Conservation (phyloP, 2,329 filamentous ascomycete species). For the Aspergillus ustus region DNA sequence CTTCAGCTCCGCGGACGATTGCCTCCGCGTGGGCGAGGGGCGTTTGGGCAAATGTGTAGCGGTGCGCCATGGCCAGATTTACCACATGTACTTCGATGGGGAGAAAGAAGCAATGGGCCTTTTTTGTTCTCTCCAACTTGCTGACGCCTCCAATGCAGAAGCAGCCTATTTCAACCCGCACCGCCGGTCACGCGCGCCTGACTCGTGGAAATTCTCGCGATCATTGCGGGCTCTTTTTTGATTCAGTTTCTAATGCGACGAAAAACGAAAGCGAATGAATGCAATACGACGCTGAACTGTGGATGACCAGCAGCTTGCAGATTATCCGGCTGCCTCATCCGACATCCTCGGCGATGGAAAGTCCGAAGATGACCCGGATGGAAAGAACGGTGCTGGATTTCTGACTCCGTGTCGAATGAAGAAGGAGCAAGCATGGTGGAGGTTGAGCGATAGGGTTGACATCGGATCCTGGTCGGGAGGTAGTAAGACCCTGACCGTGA, state of each 20-base stretch:
- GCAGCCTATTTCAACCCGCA: neutral
- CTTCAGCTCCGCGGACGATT: conserved; percentile 42
- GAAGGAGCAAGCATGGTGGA: neutral
- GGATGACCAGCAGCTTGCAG: neutral
- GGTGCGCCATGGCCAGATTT: neutral
- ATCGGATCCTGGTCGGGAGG: neutral
- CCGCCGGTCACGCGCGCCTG: neutral
- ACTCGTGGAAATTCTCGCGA: neutral
- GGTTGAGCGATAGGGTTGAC: neutral
- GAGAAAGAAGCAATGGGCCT: neutral
- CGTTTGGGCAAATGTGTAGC: neutral
- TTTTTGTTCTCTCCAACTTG: neutral
- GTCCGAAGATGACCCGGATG: neutral
- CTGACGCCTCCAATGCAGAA: neutral
- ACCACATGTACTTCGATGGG: neutral
- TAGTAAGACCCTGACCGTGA: neutral
- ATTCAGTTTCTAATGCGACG: neutral
- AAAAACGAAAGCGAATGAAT: neutral
- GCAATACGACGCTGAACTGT: neutral
- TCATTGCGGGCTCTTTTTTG: neutral
- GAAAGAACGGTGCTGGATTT: neutral
- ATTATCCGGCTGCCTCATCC: neutral
- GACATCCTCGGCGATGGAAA: neutral
- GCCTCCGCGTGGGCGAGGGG: conserved; percentile 37
- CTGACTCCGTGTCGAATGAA: neutral